Base-by-base conservation (phyloP, 495 filamentous ascomycete genomes). In the Penicillium argentinense region DNA sequence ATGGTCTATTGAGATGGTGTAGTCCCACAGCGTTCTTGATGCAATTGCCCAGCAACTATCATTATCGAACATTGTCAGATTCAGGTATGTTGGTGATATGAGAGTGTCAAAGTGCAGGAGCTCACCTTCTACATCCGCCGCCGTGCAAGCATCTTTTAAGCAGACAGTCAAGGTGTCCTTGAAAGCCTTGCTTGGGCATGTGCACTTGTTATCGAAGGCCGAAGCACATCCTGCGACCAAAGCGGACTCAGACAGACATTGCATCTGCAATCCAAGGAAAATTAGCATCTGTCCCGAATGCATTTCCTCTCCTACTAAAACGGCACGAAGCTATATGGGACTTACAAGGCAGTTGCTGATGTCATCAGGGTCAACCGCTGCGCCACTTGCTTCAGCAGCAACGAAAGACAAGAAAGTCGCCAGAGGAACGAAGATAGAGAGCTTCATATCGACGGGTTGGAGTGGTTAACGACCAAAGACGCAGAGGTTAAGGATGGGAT, bases 401-500 rank as follows among this genome's bases (percentile, higher is more conserved):
- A 48, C 33, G 26, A 54, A 51, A 30, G 57, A 49, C 9, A 63
- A 34, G 53, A 63, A 57, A 18, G 54, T 45, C 8, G 60, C 43
- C 17, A 63, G 49, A 4, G 60, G 60, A 16, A 56, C 37, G 48
- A 56, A 55, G 37, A 58, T 56, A 0, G 57, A 61, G 32, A 63
- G 57, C 51, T 56, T 63, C 60, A 63, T 63, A 29, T 50, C 56
- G 40, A 43, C 4, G 8, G 13, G 17, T 22, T 30, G 28, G 5
- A n/a, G 5, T 30, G 8, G 6, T 4, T 36, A 19, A 2, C 9
- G 7, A 21, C 9, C 39, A 23, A n/a, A 13, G 8, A 7, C 5
- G 26, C 6, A 24, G 9, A n/a, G 21, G 17, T 7, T 30, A 3
- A 18, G 19, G 14, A 47, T 22, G 8, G 18, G 23, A 26, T 25